Percentiles rank a stretch among this genome's conserved stretches.
Evolutionary conservation across 2,329 filamentous ascomycete genomes (phyloP).

Genomic region (Trichoderma gracile): DNA sequence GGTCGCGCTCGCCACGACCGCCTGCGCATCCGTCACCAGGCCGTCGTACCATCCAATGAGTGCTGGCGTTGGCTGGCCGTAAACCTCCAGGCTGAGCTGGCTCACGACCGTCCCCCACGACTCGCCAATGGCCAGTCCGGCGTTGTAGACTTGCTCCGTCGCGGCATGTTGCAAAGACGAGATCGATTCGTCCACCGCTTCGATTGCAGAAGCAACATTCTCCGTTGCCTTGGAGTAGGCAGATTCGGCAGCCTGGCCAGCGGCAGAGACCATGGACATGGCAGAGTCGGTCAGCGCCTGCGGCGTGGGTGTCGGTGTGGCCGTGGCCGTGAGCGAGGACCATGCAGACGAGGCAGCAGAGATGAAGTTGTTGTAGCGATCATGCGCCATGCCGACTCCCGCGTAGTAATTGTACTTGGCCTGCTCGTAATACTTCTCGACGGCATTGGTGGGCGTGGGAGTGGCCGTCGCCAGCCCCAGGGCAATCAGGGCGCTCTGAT

Average conservation of each 20-base stretch:
- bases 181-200: constrained; percentile 43
- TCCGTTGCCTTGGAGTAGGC: constrained; percentile 48
- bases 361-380: constrained; percentile 74
- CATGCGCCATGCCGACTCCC: constrained; percentile 75
- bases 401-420: constrained; percentile 72
- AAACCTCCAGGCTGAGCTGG: constrained; percentile 68
- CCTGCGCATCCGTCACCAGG: constrained; percentile 50
- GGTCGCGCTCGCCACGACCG: constrained; percentile 58
- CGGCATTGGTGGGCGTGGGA: constrained; percentile 49
- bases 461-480: constrained; percentile 57
- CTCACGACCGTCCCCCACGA: constrained; percentile 52
- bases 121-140: constrained; percentile 43
- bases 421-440: constrained; percentile 61
- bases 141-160: constrained; percentile 41
- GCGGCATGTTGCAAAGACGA: constrained; percentile 50
- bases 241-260: constrained; percentile 54
- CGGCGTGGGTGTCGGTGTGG: constrained; percentile 63
- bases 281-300: constrained; percentile 52
- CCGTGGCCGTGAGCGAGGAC: constrained; percentile 59
- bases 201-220: constrained; percentile 43
- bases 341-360: constrained; percentile 70
- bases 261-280: constrained; percentile 53
- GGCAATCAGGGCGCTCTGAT: constrained; percentile 66
- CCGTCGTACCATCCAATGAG: constrained; percentile 59
- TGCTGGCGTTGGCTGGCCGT: constrained; percentile 64